These are phyloP conservation scores for Crepidotus variabilis DNA, from an alignment of 768 basidiomycete genomes.

Conservation along the genomic window DNA sequence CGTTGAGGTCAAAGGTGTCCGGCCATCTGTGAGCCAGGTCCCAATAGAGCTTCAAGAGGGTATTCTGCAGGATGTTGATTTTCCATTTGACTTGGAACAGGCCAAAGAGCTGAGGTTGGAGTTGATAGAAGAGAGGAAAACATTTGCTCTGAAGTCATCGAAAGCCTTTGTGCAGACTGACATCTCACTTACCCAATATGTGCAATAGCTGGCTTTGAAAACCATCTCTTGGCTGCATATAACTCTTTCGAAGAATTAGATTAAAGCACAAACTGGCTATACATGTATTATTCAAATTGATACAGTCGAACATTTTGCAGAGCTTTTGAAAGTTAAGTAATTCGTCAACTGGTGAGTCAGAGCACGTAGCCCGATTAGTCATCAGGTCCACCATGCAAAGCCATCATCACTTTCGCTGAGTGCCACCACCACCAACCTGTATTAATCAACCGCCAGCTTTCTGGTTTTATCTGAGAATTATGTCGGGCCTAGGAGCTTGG, in stretches of 20 bases:
- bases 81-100: constrained; percentile 10
- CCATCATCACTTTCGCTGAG: neutral
- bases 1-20: neutral
- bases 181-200: constrained; percentile 8
- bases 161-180: neutral
- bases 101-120: constrained; percentile 10
- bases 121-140: constrained; percentile 14
- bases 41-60: constrained; percentile 6
- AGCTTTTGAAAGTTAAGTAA: neutral
- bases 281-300: too few species aligned
- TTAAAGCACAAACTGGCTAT: too few species aligned
- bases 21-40: neutral
- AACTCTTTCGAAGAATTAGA: too few species aligned
- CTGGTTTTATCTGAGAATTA: constrained; percentile 15
- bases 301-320: too few species aligned
- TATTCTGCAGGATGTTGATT: constrained; percentile 11
- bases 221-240: neutral
- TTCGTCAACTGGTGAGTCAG: too few species aligned
- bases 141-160: neutral
- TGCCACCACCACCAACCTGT: constrained; percentile 2
- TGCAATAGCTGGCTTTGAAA: neutral
- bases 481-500: constrained; percentile 64
- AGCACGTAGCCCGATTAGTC: neutral
- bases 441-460: neutral
- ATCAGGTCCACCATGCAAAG: neutral